These are phyloP conservation scores for Sporopachydermia lactativora DNA, from an alignment of 805 yeast species.

Conservation along the genomic window DNA sequence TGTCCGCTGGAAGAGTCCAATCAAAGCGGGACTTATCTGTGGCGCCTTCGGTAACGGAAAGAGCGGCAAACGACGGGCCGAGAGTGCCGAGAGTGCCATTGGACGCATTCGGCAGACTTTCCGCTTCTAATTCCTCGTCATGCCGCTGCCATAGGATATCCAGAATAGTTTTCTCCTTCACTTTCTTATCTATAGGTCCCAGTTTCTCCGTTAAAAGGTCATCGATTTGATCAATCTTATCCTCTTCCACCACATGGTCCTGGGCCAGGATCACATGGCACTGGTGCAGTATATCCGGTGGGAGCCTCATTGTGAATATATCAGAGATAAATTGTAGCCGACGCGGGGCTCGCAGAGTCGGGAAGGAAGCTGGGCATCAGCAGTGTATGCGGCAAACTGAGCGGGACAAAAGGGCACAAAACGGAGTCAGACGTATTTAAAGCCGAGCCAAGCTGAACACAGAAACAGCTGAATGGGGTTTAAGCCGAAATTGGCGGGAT, in stretches of 20 bases:
- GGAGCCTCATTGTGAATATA: neutral
- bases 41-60: neutral
- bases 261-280: constrained; percentile 22
- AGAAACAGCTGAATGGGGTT: too few species aligned
- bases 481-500: too few species aligned
- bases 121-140: constrained; percentile 13
- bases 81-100: neutral
- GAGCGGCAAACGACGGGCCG: neutral
- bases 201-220: constrained; percentile 16
- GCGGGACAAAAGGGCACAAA: too few species aligned
- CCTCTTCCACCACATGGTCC: constrained; percentile 21
- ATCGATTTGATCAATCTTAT: constrained; percentile 24
- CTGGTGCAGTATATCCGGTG: constrained; percentile 11
- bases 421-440: too few species aligned
- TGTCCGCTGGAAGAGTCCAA: neutral
- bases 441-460: too few species aligned
- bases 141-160: constrained; percentile 28
- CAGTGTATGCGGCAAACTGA: too few species aligned
- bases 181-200: constrained; percentile 10
- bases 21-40: neutral
- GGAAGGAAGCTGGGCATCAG: too few species aligned
- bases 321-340: too few species aligned
- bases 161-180: constrained; percentile 23
- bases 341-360: too few species aligned
- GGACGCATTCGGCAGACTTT: neutral